A percentile compares a stretch with the other conserved stretches of the same genome.
phyloP scores from a whole-genome alignment of 768 basidiomycete genomes.

The Phlegmacium glaucopus region DNA sequence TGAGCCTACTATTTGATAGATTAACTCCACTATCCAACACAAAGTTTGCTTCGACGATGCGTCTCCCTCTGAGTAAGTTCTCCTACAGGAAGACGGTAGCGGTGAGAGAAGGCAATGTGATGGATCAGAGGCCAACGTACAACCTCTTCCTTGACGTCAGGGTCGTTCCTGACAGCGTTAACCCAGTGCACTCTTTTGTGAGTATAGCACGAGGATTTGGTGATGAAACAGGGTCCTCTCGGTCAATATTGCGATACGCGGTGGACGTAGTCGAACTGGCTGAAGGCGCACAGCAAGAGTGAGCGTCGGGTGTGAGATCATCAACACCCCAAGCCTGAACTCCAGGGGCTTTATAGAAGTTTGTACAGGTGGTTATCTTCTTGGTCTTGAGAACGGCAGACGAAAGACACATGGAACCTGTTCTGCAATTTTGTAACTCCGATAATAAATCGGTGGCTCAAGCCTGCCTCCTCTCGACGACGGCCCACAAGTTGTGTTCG shows the following conservation, averaged over 20 bases:
- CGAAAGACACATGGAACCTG: no score
- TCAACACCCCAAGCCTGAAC: background rate
- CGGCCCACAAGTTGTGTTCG: no score
- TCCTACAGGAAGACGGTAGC: background rate
- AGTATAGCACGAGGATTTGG: conserved; percentile 1
- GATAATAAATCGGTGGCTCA: no score
- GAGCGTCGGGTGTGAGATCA: background rate
- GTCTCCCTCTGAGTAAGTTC: background rate
- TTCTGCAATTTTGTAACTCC: no score
- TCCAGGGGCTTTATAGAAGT: background rate
- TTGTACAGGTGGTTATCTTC: background rate
- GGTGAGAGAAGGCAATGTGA: background rate
- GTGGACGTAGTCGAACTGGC: background rate
- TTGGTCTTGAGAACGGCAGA: background rate
- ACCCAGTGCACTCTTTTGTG: conserved; percentile 5
- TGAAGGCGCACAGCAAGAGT: background rate
- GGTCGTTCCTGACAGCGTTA: background rate
- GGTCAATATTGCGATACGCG: conserved; percentile 2
- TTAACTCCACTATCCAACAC: background rate
- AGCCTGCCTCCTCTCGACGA: no score
- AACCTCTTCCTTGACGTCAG: background rate
- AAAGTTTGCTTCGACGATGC: background rate
- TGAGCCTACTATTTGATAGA: background rate
- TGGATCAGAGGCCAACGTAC: background rate
- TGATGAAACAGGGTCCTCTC: conserved; percentile 7